A percentile compares a stretch with the other conserved stretches of the same genome.
These are phyloP conservation scores for Fusarium anthophilum DNA, from an alignment of 2,329 filamentous ascomycete species.

Conservation along the genomic window DNA sequence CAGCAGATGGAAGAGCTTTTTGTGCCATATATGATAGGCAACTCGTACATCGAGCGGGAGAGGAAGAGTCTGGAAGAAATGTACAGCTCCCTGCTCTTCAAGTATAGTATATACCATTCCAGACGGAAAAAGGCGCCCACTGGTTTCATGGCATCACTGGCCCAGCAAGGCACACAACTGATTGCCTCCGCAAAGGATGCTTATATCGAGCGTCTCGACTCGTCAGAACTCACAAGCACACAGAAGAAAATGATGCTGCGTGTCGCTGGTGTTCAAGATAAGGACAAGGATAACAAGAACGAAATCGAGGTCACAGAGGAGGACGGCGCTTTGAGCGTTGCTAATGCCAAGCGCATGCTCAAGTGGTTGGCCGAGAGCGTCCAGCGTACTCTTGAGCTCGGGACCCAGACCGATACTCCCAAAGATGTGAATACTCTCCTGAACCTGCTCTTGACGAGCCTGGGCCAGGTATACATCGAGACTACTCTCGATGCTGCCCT, in stretches of 20 bases:
- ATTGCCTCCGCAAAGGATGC: constrained; percentile 89
- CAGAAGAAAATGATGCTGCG: constrained; percentile 91
- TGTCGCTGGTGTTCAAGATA: constrained; percentile 84
- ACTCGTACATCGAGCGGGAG: constrained; percentile 76
- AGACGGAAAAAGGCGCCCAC: constrained; percentile 87
- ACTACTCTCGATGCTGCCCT: constrained; percentile 74
- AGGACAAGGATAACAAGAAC: constrained; percentile 76
- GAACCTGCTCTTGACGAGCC: constrained; percentile 82
- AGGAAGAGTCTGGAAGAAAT: constrained; percentile 78
- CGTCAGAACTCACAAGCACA: constrained; percentile 85
- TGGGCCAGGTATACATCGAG: constrained; percentile 84
- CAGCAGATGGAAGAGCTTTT: constrained; percentile 82
- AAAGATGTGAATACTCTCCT: constrained; percentile 91
- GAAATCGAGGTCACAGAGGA: constrained; percentile 92
- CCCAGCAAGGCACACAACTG: constrained; percentile 89
- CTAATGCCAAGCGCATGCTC: constrained; percentile 97
- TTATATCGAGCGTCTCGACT: constrained; percentile 89
- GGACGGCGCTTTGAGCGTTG: constrained; percentile 82
- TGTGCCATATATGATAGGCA: constrained; percentile 74
- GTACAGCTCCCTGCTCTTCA: constrained; percentile 93
- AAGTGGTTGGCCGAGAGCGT: constrained; percentile 98
- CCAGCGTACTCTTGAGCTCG: constrained; percentile 89
- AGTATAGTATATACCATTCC: constrained; percentile 95
- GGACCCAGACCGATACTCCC: constrained; percentile 85
- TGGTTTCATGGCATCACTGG: constrained; percentile 91